These are phyloP conservation scores for Penicillium sp. DNA, from an alignment of 2,329 filamentous ascomycete species.

Conservation along the genomic window DNA sequence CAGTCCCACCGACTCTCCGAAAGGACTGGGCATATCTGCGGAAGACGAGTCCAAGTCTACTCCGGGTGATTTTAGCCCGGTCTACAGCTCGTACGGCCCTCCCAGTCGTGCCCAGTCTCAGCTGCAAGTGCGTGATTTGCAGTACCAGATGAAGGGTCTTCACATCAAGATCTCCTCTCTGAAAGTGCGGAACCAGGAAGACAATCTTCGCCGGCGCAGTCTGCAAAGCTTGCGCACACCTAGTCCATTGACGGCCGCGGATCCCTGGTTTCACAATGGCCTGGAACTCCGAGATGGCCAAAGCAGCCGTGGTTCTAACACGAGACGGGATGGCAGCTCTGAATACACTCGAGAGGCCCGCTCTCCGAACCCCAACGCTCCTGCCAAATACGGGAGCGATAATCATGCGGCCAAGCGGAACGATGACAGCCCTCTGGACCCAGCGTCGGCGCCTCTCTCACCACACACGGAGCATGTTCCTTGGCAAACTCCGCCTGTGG, in stretches of 20 bases:
- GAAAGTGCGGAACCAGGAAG: slow-evolving; percentile 73
- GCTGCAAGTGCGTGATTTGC: slow-evolving; percentile 70
- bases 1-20: slow-evolving; percentile 21
- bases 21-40: slow-evolving; percentile 29
- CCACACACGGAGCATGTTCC: not conserved
- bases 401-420: slow-evolving; percentile 2
- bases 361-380: slow-evolving; percentile 22
- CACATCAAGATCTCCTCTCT: slow-evolving; percentile 81
- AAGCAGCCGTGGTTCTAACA: slow-evolving; percentile 36
- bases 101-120: slow-evolving; percentile 67
- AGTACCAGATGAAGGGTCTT: slow-evolving; percentile 80
- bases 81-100: slow-evolving; percentile 41
- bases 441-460: not conserved
- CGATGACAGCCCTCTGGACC: slow-evolving; percentile 6
- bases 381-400: slow-evolving; percentile 6
- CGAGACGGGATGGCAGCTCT: slow-evolving; percentile 35
- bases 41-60: slow-evolving; percentile 28
- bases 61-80: slow-evolving; percentile 36
- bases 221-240: slow-evolving; percentile 71
- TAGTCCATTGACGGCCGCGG: slow-evolving; percentile 75
- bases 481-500: not conserved
- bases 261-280: slow-evolving; percentile 53
- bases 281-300: slow-evolving; percentile 36
- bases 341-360: slow-evolving; percentile 25
- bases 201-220: slow-evolving; percentile 74